Evolutionary conservation across 148 eudicot species (phyloP).

Genomic region (Diospyros lotus): DNA sequence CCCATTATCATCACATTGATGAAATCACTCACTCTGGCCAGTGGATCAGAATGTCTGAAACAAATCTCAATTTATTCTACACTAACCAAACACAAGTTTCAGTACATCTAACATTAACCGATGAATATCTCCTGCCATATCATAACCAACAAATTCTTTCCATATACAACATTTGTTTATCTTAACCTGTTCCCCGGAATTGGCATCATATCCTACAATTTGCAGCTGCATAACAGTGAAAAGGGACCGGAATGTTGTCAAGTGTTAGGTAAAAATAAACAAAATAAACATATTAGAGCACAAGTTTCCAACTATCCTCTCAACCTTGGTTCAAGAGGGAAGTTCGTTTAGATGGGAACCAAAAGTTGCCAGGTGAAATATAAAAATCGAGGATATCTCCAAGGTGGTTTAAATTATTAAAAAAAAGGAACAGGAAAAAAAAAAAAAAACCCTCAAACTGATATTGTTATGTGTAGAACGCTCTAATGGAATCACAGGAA

Average conservation of each 20-base stretch:
- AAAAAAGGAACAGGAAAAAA: no score
- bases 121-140: background rate
- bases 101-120: background rate
- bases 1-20: no score
- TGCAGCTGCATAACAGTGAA: constrained; percentile 49
- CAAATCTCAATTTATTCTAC: background rate
- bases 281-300: background rate
- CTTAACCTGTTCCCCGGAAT: background rate
- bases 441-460: no score
- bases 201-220: constrained; percentile 69
- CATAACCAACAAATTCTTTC: background rate
- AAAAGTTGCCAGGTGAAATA: background rate
- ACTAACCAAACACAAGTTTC: background rate
- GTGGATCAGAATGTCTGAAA: no score
- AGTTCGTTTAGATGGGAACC: background rate
- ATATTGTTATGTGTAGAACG: background rate
- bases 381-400: background rate
- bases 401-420: background rate
- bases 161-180: constrained; percentile 6
- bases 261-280: background rate
- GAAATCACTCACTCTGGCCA: no score
- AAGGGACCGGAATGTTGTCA: background rate
- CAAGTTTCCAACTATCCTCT: background rate
- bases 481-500: background rate
- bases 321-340: background rate